phyloP scores from a whole-genome alignment of 139 green algal species.

The Pseudopediastrum boryanum region DNA sequence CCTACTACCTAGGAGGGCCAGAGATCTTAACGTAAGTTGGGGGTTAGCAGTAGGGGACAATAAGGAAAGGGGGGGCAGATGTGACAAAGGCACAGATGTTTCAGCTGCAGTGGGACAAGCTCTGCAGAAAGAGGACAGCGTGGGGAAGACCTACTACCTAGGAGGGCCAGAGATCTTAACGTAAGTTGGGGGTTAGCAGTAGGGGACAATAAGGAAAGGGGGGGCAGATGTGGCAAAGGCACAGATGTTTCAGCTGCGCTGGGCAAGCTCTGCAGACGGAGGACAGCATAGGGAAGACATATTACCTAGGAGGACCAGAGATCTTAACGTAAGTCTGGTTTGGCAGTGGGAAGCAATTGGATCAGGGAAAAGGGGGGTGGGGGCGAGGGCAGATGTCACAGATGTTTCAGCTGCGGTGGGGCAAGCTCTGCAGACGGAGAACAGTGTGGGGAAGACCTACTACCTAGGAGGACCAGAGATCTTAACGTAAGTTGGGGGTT shows the following conservation, averaged over 20 bases:
- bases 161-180: conserved; percentile 84
- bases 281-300: conserved; percentile 77
- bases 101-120: conserved; percentile 44
- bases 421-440: conserved; percentile 58
- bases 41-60: no score
- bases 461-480: conserved; percentile 88
- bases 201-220: no score
- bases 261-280: conserved; percentile 55
- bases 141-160: conserved; percentile 88
- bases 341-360: no score
- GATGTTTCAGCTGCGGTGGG: conserved; percentile 57
- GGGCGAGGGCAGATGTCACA: no score
- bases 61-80: no score
- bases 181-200: conserved; percentile 52
- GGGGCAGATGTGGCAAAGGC: no score
- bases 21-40: conserved; percentile 74
- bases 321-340: conserved; percentile 67
- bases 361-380: no score
- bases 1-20: conserved; percentile 87
- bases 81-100: no score
- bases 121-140: conserved; percentile 59
- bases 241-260: conserved; percentile 58
- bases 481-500: conserved; percentile 76
- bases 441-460: conserved; percentile 80
- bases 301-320: conserved; percentile 88